Percentiles rank a stretch among this genome's conserved stretches.
Evolutionary conservation across 1,139 yeast genomes (phyloP).

Genomic region (Arxiozyma telluris): DNA sequence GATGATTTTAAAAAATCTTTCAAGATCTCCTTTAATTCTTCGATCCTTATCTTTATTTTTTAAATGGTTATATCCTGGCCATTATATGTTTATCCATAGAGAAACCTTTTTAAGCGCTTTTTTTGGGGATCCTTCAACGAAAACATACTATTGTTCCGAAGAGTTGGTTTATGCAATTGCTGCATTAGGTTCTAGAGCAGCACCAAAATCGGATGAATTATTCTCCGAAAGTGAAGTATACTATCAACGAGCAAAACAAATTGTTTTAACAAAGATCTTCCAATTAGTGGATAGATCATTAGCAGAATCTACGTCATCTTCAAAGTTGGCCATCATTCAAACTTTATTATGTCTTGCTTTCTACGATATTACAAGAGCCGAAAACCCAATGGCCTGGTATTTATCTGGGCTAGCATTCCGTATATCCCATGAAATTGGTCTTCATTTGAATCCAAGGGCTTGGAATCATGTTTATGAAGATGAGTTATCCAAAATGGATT

Average conservation of each 20-base stretch:
- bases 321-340: conserved; percentile 34
- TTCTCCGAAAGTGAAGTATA: conserved; percentile 36
- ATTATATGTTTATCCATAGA: conserved; percentile 50
- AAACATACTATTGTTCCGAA: conserved; percentile 39
- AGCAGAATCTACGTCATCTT: conserved; percentile 23
- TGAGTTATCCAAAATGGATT: conserved; percentile 32
- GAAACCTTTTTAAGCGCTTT: conserved; percentile 51
- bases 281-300: conserved; percentile 28
- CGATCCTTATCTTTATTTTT: conserved; percentile 41
- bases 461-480: conserved; percentile 35
- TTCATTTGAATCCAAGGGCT: conserved; percentile 49
- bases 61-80: conserved; percentile 57
- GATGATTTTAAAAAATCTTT: conserved; percentile 43
- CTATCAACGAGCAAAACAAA: conserved; percentile 40
- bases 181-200: conserved; percentile 47
- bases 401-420: conserved; percentile 52
- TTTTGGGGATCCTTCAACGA: conserved; percentile 40
- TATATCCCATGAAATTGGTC: conserved; percentile 54
- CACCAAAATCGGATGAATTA: conserved; percentile 35
- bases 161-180: conserved; percentile 46
- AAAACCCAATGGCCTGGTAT: conserved; percentile 54
- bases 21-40: conserved; percentile 37
- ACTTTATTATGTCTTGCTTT: conserved; percentile 44
- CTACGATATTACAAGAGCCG: conserved; percentile 49
- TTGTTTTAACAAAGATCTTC: conserved; percentile 37